These are phyloP conservation scores for Cyphellophora europaea DNA, from an alignment of 2,329 filamentous ascomycete genomes.

Conservation along the genomic window DNA sequence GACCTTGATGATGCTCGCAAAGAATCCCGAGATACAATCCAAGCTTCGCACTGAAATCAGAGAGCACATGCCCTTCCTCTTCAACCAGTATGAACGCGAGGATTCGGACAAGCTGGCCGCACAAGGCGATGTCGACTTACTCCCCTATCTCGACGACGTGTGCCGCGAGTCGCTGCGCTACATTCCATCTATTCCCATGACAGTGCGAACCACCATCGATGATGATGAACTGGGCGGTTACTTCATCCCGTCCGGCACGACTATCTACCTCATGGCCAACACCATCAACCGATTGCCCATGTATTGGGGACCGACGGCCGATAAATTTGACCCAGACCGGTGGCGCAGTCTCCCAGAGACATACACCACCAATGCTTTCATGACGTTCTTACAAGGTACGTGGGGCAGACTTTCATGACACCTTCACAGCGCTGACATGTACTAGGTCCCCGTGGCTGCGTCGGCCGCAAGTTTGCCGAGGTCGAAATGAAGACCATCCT, in stretches of 20 bases:
- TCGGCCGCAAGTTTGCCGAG: conserved; percentile 27
- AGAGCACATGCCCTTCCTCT: conserved; percentile 31
- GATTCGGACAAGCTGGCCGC: conserved; percentile 21
- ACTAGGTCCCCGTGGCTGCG: conserved; percentile 24
- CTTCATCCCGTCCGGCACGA: conserved; percentile 32
- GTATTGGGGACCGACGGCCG: conserved; percentile 32
- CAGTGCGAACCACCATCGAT: conserved; percentile 31
- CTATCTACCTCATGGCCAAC: conserved; percentile 34
- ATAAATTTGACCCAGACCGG: conserved; percentile 33
- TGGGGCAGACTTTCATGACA: neutral
- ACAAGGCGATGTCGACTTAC: conserved; percentile 29
- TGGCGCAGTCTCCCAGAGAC: conserved; percentile 31
- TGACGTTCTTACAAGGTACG: conserved; percentile 22
- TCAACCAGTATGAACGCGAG: conserved; percentile 25
- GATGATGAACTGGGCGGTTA: conserved; percentile 32
- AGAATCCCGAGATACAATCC: conserved; percentile 26
- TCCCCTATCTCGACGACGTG: conserved; percentile 38
- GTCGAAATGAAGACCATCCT: conserved; percentile 27
- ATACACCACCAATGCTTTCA: conserved; percentile 27
- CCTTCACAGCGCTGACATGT: neutral
- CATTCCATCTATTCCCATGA: conserved; percentile 38
- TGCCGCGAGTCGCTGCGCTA: conserved; percentile 38
- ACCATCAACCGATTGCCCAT: conserved; percentile 30
- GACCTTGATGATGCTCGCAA: conserved; percentile 24
- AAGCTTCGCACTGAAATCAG: conserved; percentile 33